These are phyloP conservation scores for Lindgomyces ingoldianus DNA, from an alignment of 495 filamentous ascomycete genomes.

Conservation along the genomic window DNA sequence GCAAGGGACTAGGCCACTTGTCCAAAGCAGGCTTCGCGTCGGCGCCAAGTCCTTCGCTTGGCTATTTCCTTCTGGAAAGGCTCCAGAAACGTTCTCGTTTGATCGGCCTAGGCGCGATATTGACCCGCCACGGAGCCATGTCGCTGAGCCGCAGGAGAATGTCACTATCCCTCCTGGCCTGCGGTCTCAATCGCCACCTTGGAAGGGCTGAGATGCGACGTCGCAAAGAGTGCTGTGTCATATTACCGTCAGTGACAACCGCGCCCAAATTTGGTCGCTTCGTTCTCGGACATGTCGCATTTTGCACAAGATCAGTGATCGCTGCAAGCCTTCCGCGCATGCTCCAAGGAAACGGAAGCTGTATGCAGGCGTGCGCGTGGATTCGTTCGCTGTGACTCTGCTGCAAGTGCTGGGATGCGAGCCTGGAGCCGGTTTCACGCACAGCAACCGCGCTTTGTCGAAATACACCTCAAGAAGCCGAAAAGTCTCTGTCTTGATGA, in stretches of 20 bases:
- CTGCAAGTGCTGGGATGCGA: conserved; percentile 20
- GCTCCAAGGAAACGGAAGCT: conserved; percentile 15
- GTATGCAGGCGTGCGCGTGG: conserved; percentile 10
- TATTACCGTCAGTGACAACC: background rate
- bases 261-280: conserved; percentile 1
- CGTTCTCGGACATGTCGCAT: conserved; percentile 23
- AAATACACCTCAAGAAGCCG: background rate
- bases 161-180: conserved; percentile 8
- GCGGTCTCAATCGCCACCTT: conserved; percentile 5
- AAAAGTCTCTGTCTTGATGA: conserved; percentile 7
- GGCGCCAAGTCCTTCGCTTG: conserved; percentile 31
- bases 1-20: no score
- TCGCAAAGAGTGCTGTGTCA: conserved; percentile 10
- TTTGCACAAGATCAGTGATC: background rate
- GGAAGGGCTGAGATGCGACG: conserved; percentile 21
- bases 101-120: conserved; percentile 20
- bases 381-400: conserved; percentile 18
- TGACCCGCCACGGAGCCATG: conserved; percentile 8
- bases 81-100: conserved; percentile 38
- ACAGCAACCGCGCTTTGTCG: conserved; percentile 12
- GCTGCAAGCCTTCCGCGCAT: conserved; percentile 31
- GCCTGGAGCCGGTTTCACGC: conserved; percentile 18
- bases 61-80: conserved; percentile 36
- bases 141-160: conserved; percentile 7
- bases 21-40: background rate